Evolutionary conservation across 139 green algal species (phyloP).

Genomic region (Ostreobium quekettii): DNA sequence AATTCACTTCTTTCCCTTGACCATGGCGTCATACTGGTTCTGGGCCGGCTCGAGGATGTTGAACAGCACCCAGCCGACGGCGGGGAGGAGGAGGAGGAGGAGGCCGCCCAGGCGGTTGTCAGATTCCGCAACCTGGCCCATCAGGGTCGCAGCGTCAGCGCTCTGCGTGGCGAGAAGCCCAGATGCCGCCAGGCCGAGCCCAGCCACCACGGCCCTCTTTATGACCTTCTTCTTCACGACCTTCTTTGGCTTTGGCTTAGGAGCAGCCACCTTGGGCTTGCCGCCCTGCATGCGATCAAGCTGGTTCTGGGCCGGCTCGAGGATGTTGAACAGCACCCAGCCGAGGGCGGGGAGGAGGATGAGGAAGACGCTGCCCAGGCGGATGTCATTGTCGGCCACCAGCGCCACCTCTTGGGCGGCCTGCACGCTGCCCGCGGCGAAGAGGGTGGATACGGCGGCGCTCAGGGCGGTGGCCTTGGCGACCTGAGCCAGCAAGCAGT

Average conservation of each 20-base stretch:
- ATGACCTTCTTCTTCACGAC: conserved; percentile 11
- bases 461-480: too few species aligned
- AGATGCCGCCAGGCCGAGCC: neutral
- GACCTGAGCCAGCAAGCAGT: too few species aligned
- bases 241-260: conserved; percentile 3
- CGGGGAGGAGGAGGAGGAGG: conserved; percentile 19
- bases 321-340: conserved; percentile 77
- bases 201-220: conserved; percentile 8
- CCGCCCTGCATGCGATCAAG: conserved; percentile 39
- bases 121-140: neutral
- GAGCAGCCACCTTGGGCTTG: conserved; percentile 22
- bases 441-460: too few species aligned
- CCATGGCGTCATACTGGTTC: conserved; percentile 26
- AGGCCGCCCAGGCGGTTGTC: conserved; percentile 25
- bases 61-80: conserved; percentile 26
- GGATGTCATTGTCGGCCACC: conserved; percentile 58
- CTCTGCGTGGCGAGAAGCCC: neutral
- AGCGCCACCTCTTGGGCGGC: conserved; percentile 63
- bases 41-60: conserved; percentile 22
- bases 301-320: conserved; percentile 47
- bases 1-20: conserved; percentile 18
- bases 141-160: neutral
- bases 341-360: conserved; percentile 39
- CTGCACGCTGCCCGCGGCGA: too few species aligned
- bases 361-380: conserved; percentile 40